Base-by-base conservation (phyloP, 148 eudicot genomes). In the Simmondsia chinensis region DNA sequence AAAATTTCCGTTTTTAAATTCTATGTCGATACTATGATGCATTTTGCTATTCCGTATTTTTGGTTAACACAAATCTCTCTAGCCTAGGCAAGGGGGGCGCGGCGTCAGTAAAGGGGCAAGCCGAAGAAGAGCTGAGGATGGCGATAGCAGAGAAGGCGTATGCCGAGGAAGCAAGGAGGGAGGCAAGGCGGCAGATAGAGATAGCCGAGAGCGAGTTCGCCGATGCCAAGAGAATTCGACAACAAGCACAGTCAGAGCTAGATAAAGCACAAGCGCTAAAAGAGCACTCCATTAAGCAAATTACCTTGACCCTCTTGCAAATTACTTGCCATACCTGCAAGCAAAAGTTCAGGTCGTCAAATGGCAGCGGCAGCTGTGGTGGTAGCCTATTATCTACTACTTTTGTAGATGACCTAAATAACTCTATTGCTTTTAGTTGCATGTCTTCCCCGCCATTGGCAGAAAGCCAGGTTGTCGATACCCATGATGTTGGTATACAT, bases 291-390 rank as follows among this genome's bases (percentile, higher is more conserved):
- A 64, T 66, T 14, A 73, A 65, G 45, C 70, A 74, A 56, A 59
- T 75, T 9, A 77, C 48, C 9, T 47, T 69, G 0, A 60, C 79
- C 2, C 54, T 75, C 19, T 10, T 75, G 4, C 72, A 80, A 27
- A 78, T 86, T 33, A 86, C 95, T 15, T 86, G 95, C 25, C 76
- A 73, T 59, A 54, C 79, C 23, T 86, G 95, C 38, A 68, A 71
- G 55, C 66, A 65, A 6, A 61, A 52, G 19, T 79, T 71, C n/a
- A n/a, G n/a, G n/a, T n/a, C n/a, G n/a, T 34, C 66, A 61, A 15
- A 33, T 39, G 2, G 12, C 55, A 25, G 4, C 39, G n/a, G 18
- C 23, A 0, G 6, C 43, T 0, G 34, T 37, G 8, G n/a, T n/a
- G n/a, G n/a, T n/a, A n/a, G n/a, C n/a, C n/a, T n/a, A n/a, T n/a